Base-by-base conservation (phyloP, 345 rosid genomes). In the Aurinia saxatilis region DNA sequence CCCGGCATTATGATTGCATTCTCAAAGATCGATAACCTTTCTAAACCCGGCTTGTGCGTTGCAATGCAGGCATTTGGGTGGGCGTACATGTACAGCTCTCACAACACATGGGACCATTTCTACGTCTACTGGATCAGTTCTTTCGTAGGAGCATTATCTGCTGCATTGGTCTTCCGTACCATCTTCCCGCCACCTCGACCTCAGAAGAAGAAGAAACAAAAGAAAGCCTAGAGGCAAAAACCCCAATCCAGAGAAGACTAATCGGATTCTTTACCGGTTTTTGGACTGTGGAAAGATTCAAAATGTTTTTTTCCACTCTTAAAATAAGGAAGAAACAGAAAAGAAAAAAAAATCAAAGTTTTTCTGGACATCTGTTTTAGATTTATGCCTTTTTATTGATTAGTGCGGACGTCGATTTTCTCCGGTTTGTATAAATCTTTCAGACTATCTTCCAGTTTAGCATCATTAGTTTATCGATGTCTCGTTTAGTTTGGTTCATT, bases 91-190 rank as follows among this genome's bases (percentile, higher is more conserved):
- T 60, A 80, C 81, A 88, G 77, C 23, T 44, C 88, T 78, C 99
- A 95, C 76, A 72, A 79, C 77, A 82, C 95, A 53, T 90, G 95
- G 97, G 99, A 95, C 64, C 99, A 95, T 53, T 39, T 86, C 67
- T 95, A 90, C 19, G 97, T 95, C 5, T 95, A 90, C 57, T 95
- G 97, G 99, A 84, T 95, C 63, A 78, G 95, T 72, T 95, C 99
- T 40, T 95, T 90, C 50, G 67, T 78, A 0, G 99, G 99, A 42
- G 88, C 97, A 4, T 78, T 86, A 46, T 56, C 78, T 63, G 95
- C 99, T 2, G 88, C 97, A 2, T 80, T 85, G 89, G 47, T 77
- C 47, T 95, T 78, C 84, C 90, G 99, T 12, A 11, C 73, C 4
- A 27, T 86, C 70, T 90, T 81, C 70, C 85, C 90, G 3, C 87